These are phyloP conservation scores for Pisolithus thermaeus DNA, from an alignment of 1,284 basidiomycete genomes.

Conservation along the genomic window DNA sequence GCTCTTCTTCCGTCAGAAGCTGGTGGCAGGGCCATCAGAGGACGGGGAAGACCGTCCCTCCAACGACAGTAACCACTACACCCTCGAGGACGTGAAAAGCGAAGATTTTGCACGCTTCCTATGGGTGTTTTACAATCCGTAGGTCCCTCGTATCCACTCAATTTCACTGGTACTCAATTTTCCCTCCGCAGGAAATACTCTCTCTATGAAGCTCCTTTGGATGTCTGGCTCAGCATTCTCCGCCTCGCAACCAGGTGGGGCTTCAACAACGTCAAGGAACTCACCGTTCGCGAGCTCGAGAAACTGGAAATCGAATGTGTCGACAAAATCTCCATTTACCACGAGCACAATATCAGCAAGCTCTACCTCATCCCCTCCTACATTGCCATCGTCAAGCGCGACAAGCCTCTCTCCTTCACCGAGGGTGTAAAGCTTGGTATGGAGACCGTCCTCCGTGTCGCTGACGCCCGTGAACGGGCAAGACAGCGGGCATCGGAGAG, in stretches of 20 bases:
- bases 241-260: conserved; percentile 43
- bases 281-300: conserved; percentile 45
- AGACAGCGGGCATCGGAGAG: conserved; percentile 31
- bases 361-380: conserved; percentile 45
- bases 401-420: conserved; percentile 36
- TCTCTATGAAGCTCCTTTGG: conserved; percentile 43
- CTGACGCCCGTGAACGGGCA: conserved; percentile 42
- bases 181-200: conserved; percentile 43
- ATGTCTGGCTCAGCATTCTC: conserved; percentile 49
- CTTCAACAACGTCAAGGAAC: conserved; percentile 44
- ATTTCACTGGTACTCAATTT: neutral
- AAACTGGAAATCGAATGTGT: conserved; percentile 39
- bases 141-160: conserved; percentile 17
- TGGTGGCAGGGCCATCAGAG: conserved; percentile 29
- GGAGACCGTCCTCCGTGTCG: conserved; percentile 42
- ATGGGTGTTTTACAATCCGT: conserved; percentile 66
- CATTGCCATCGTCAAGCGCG: conserved; percentile 40
- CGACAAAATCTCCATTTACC: conserved; percentile 46
- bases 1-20: conserved; percentile 39
- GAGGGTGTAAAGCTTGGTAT: conserved; percentile 47
- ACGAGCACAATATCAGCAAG: conserved; percentile 39
- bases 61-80: conserved; percentile 36
- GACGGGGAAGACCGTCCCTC: conserved; percentile 35
- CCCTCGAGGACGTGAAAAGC: conserved; percentile 39
- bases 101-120: conserved; percentile 50